A percentile compares a stretch with the other conserved stretches of the same genome.
Evolutionary conservation across 352 stramenopile genomes (phyloP).

Genomic region (Phytophthora pini): DNA sequence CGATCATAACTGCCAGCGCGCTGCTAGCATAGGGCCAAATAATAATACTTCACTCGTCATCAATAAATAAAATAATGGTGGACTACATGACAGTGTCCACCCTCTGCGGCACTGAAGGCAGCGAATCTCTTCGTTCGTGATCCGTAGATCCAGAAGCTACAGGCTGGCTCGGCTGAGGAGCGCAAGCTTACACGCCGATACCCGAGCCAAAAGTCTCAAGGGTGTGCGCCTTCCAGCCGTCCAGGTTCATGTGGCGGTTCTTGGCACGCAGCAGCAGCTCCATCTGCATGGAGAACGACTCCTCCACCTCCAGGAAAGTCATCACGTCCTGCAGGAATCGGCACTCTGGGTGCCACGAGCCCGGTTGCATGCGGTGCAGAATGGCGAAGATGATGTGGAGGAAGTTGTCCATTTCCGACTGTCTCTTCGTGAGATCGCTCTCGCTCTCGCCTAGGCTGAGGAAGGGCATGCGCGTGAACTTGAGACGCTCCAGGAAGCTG

Average conservation of each 20-base stretch:
- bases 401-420: constrained; percentile 87
- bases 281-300: constrained; percentile 76
- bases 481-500: constrained; percentile 75
- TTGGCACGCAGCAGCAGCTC: constrained; percentile 70
- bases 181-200: constrained; percentile 57
- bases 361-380: constrained; percentile 77
- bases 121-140: constrained; percentile 45
- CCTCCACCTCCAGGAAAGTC: constrained; percentile 78
- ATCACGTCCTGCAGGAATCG: constrained; percentile 85
- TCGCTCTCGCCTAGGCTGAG: constrained; percentile 54
- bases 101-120: constrained; percentile 27
- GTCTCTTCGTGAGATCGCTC: constrained; percentile 62
- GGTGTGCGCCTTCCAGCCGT: constrained; percentile 82
- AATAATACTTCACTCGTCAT: constrained; percentile 35
- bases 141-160: constrained; percentile 25
- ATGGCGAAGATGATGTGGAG: constrained; percentile 83
- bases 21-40: constrained; percentile 15
- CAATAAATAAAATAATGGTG: constrained; percentile 40
- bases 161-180: not conserved
- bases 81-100: not conserved
- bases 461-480: constrained; percentile 80
- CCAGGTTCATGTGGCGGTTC: constrained; percentile 71
- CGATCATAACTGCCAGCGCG: not conserved
- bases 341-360: constrained; percentile 72
- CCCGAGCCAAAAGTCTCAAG: constrained; percentile 79